Evolutionary conservation across 78 protist genomes (phyloP), one percentile per base, ranked within the genome.

Genomic region (Dictyostelium firmibasis): DNA sequence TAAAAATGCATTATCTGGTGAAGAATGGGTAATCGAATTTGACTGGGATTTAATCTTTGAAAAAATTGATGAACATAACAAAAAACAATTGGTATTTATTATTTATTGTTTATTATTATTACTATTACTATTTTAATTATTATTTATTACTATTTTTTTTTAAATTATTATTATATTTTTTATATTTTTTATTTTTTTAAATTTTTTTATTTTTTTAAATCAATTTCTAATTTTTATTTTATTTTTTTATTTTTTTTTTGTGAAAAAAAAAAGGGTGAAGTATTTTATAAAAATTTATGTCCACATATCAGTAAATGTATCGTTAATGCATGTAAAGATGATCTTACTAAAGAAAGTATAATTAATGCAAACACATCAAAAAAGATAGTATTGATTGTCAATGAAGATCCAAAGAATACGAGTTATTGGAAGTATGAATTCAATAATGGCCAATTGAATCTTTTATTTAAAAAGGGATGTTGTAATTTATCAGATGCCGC

Each of bases 301-400:
- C 33, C 75, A 14, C n/a, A 53, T 23, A 50, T 86, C 62, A 60
- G 75, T 4, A 38, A 60, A 13, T 50, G 75, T 53, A 60, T 86
- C 36, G 6, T 4, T 16, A 33, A 29, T 35, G 75, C 84, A 16
- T 10, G 62, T 4, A 86, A 86, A 82, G 76, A 86, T 18, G 93
- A 86, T 11, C n/a, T 86, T n/a, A 78, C 85, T 31, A 86, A 62
- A 70, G 93, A 86, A 41, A 84, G 85, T 38, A 18, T 86, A 14
- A 33, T 86, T 27, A 84, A 86, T 16, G 85, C 84, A 57, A 60
- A 77, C 33, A 27, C 77, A n/a, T 0, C 36, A 0, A 27, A 16
- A 20, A 77, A 77, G 44, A 77, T 77, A 20, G 64, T 36, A 4
- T n/a, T 86, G 47, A 10, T 67, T 3, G 62, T 75, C 75, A 86